These are phyloP conservation scores for Sarocladium strictum DNA, from an alignment of 2,329 filamentous ascomycete genomes.

Conservation along the genomic window DNA sequence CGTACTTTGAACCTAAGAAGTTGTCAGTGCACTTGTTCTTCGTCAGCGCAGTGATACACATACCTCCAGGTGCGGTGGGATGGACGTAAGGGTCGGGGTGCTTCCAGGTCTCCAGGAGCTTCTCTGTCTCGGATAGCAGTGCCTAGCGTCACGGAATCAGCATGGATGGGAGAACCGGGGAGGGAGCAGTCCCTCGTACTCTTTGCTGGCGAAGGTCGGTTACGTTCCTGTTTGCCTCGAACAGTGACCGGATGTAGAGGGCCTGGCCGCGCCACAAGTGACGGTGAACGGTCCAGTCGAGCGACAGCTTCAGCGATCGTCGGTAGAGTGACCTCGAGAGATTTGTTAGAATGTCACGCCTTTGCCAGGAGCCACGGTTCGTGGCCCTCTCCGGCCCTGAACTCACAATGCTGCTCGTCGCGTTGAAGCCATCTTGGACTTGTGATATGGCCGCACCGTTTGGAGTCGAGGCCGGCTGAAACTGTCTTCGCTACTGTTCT, in stretches of 20 bases:
- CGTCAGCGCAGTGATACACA: slow-evolving; percentile 18
- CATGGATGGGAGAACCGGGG: not conserved
- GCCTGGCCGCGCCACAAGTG: slow-evolving; percentile 94
- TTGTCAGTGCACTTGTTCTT: slow-evolving; percentile 11
- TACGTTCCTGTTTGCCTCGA: slow-evolving; percentile 86
- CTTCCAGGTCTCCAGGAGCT: slow-evolving; percentile 87
- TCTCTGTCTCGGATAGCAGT: slow-evolving; percentile 81
- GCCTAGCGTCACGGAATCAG: slow-evolving; percentile 44
- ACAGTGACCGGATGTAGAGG: slow-evolving; percentile 88
- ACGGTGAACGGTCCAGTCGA: slow-evolving; percentile 93
- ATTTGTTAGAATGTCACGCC: slow-evolving; percentile 14
- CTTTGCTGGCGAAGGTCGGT: slow-evolving; percentile 79
- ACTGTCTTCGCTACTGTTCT: not conserved
- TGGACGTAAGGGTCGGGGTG: slow-evolving; percentile 90
- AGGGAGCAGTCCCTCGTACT: slow-evolving; percentile 43
- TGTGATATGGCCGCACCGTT: not conserved
- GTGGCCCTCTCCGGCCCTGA: not conserved
- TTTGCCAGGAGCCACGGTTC: not conserved
- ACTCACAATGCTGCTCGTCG: slow-evolving; percentile 11
- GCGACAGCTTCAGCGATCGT: slow-evolving; percentile 83
- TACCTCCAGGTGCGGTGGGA: slow-evolving; percentile 91
- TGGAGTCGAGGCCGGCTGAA: not conserved
- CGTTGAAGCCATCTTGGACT: slow-evolving; percentile 6
- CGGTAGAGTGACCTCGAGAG: slow-evolving; percentile 69
- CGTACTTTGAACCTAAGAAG: slow-evolving; percentile 79